Percentiles rank a stretch among this genome's conserved stretches.
phyloP scores from a whole-genome alignment of 208 protist species.

The Leishmania gerbilli region DNA sequence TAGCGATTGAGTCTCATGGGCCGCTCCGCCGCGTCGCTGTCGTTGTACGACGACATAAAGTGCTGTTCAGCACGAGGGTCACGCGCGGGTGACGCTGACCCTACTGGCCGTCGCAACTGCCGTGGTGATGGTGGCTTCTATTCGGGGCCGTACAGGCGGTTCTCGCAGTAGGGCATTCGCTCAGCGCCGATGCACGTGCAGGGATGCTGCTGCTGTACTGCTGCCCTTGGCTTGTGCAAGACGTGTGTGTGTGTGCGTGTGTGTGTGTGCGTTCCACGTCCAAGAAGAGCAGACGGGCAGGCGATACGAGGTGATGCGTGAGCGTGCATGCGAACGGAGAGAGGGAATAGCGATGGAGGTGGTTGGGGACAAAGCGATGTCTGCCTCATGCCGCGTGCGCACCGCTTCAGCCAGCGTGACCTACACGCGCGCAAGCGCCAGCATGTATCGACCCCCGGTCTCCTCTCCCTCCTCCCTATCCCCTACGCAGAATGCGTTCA shows the following conservation, averaged over 20 bases:
- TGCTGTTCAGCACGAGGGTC: neutral
- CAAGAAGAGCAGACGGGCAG: neutral
- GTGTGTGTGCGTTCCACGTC: neutral
- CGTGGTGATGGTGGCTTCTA: neutral
- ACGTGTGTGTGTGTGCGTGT: neutral
- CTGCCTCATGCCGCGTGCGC: neutral
- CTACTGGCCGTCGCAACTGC: neutral
- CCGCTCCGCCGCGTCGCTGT: slow-evolving; percentile 6
- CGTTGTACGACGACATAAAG: neutral
- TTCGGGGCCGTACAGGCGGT: slow-evolving; percentile 1
- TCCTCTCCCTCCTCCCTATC: neutral
- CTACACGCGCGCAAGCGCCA: neutral
- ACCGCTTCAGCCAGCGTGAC: neutral
- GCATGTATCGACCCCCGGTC: neutral
- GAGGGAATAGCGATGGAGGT: neutral
- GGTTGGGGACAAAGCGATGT: neutral
- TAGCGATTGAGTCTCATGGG: slow-evolving; percentile 13
- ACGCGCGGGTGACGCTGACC: neutral
- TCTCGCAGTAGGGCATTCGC: slow-evolving; percentile 14
- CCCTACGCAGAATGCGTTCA: neutral
- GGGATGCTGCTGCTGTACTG: neutral
- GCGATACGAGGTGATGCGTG: neutral
- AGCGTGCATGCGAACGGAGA: neutral
- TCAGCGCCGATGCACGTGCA: neutral
- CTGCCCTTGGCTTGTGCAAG: neutral